Conservation (phyloP, 2,329 filamentous ascomycete genomes). For the Hysterium pulicare region DNA sequence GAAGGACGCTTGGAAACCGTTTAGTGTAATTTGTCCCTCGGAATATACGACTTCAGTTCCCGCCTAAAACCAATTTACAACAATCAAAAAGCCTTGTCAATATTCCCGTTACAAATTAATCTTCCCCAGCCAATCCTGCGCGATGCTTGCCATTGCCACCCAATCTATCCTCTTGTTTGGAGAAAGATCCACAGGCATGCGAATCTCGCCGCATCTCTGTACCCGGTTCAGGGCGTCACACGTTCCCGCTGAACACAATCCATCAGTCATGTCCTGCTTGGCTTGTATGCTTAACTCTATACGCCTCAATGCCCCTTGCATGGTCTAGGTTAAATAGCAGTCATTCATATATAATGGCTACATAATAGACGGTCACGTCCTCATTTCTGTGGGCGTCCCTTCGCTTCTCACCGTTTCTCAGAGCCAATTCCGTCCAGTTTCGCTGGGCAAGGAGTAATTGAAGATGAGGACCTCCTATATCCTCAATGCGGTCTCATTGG, state of each 20-base stretch:
- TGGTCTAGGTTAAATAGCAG: constrained; percentile 20
- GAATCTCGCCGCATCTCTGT: constrained; percentile 16
- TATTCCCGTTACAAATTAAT: constrained; percentile 31
- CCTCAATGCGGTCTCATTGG: constrained; percentile 35
- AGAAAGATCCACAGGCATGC: constrained; percentile 9
- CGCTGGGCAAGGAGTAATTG: constrained; percentile 16
- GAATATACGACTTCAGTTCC: constrained; percentile 26
- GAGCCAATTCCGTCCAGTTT: constrained; percentile 3
- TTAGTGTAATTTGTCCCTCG: constrained; percentile 15
- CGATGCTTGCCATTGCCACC: constrained; percentile 21
- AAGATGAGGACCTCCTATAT: constrained; percentile 35
- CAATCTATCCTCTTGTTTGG: constrained; percentile 16
- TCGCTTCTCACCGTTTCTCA: background rate
- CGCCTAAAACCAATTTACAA: constrained; percentile 36
- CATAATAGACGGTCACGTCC: constrained; percentile 17
- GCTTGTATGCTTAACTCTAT: constrained; percentile 18
- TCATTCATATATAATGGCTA: constrained; percentile 26
- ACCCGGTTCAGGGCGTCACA: constrained; percentile 26
- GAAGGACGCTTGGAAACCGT: too few relatives aligned
- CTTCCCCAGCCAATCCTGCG: constrained; percentile 18
- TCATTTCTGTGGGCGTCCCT: constrained; percentile 21
- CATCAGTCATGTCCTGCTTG: constrained; percentile 18
- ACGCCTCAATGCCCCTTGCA: constrained; percentile 15
- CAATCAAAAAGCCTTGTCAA: constrained; percentile 28
- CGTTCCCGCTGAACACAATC: constrained; percentile 10